These are phyloP conservation scores for Cardamine occulta DNA, from an alignment of 345 rosid species.

Conservation along the genomic window DNA sequence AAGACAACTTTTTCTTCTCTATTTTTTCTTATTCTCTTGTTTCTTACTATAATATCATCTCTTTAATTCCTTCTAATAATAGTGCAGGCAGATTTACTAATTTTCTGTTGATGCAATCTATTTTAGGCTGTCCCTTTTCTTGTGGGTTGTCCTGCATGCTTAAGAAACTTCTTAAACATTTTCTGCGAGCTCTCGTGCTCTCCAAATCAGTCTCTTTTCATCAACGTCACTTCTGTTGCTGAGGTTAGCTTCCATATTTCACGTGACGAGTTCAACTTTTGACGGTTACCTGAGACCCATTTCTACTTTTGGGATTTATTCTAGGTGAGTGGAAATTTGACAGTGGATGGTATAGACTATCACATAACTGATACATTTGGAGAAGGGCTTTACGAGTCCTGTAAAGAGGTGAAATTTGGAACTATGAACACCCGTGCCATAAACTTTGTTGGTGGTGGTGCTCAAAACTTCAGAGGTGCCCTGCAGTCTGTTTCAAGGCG, in stretches of 20 bases:
- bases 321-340: constrained; percentile 78
- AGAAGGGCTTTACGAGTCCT: constrained; percentile 82
- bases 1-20: constrained; percentile 14
- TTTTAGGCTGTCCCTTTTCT: constrained; percentile 92
- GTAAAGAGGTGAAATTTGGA: constrained; percentile 98
- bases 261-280: constrained; percentile 3
- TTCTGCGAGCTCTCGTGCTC: constrained; percentile 97
- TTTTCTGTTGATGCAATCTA: background rate
- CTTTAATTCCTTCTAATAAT: constrained; percentile 4
- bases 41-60: constrained; percentile 23
- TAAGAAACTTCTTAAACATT: constrained; percentile 91
- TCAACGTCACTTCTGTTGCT: constrained; percentile 79
- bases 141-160: constrained; percentile 98
- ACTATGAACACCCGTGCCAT: constrained; percentile 95
- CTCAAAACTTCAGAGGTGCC: constrained; percentile 80
- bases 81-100: constrained; percentile 15
- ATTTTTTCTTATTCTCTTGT: background rate
- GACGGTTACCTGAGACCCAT: background rate
- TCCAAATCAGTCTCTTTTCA: constrained; percentile 87
- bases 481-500: constrained; percentile 31
- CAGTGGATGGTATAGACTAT: constrained; percentile 87
- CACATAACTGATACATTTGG: constrained; percentile 74
- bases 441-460: constrained; percentile 91
- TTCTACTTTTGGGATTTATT: constrained; percentile 30
- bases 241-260: constrained; percentile 59